Conservation (phyloP, 345 rosid genomes). For the Leavenworthia alabamica region DNA sequence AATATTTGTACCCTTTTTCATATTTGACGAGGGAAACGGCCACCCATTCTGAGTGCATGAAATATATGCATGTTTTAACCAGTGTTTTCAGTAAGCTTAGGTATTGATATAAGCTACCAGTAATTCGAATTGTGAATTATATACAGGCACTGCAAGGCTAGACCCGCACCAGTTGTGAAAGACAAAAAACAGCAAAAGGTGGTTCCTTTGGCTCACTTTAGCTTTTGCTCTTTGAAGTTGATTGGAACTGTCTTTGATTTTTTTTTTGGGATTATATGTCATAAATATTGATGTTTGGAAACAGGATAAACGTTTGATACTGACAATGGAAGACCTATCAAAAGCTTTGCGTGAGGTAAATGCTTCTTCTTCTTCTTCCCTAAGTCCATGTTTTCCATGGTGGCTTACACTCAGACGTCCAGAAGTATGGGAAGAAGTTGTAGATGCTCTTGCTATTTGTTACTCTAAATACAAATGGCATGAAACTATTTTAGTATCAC, state of each 20-base stretch:
- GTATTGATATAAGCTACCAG: not conserved
- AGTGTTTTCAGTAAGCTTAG: not conserved
- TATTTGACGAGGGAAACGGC: too few species aligned
- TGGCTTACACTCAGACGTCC: not conserved
- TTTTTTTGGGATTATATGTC: not conserved
- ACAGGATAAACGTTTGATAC: slow-evolving; percentile 82
- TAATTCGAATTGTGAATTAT: slow-evolving; percentile 4
- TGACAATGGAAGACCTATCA: slow-evolving; percentile 92
- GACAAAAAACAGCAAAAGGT: slow-evolving; percentile 99
- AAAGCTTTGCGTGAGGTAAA: slow-evolving; percentile 82
- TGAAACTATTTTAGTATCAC: not conserved
- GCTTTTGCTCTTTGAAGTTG: not conserved
- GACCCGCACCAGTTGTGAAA: slow-evolving; percentile 73
- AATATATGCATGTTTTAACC: not conserved
- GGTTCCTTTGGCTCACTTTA: not conserved
- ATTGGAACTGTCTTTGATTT: not conserved
- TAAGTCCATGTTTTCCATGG: not conserved
- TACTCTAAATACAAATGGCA: not conserved
- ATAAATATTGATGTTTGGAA: not conserved
- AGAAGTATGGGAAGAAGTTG: not conserved
- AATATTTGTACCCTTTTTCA: not conserved
- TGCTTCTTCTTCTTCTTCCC: not conserved
- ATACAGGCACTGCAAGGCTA: slow-evolving; percentile 88
- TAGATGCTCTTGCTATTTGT: not conserved
- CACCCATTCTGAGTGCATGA: not conserved